Percentiles rank a stretch among this genome's conserved stretches.
Evolutionary conservation across 495 filamentous ascomycete genomes (phyloP).

Genomic region (Lasiosphaeris hirsuta): DNA sequence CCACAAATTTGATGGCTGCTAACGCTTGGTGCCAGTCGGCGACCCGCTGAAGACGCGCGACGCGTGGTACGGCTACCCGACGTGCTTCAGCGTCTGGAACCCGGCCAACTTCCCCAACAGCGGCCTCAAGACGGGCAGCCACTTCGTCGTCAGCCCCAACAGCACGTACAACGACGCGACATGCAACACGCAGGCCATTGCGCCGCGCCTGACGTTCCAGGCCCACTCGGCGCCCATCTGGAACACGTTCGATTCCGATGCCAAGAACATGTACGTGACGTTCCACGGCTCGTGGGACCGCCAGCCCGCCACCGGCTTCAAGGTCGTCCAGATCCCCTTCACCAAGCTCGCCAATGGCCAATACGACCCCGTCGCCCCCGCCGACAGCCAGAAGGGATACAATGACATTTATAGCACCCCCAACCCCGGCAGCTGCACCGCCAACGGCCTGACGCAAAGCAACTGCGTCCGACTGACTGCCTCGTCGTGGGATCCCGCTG

Average conservation of each 20-base stretch:
- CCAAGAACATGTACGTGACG: slow-evolving; percentile 49
- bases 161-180: slow-evolving; percentile 44
- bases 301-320: slow-evolving; percentile 50
- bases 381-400: slow-evolving; percentile 28
- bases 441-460: slow-evolving; percentile 36
- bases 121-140: slow-evolving; percentile 44
- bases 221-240: slow-evolving; percentile 58
- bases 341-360: slow-evolving; percentile 32
- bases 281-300: slow-evolving; percentile 61
- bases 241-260: slow-evolving; percentile 41
- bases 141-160: slow-evolving; percentile 49
- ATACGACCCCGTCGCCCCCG: slow-evolving; percentile 33
- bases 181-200: slow-evolving; percentile 38
- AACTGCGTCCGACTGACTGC: slow-evolving; percentile 39
- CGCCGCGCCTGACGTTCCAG: slow-evolving; percentile 51
- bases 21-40: slow-evolving; percentile 45
- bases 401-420: slow-evolving; percentile 31
- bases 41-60: slow-evolving; percentile 42
- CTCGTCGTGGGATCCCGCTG: slow-evolving; percentile 35
- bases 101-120: slow-evolving; percentile 44
- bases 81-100: slow-evolving; percentile 62
- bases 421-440: slow-evolving; percentile 36
- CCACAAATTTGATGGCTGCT: not conserved
- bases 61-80: slow-evolving; percentile 62
- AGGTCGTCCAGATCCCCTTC: slow-evolving; percentile 47